phyloP scores from a whole-genome alignment of 495 filamentous ascomycete genomes.

The Daldinia concentrica region DNA sequence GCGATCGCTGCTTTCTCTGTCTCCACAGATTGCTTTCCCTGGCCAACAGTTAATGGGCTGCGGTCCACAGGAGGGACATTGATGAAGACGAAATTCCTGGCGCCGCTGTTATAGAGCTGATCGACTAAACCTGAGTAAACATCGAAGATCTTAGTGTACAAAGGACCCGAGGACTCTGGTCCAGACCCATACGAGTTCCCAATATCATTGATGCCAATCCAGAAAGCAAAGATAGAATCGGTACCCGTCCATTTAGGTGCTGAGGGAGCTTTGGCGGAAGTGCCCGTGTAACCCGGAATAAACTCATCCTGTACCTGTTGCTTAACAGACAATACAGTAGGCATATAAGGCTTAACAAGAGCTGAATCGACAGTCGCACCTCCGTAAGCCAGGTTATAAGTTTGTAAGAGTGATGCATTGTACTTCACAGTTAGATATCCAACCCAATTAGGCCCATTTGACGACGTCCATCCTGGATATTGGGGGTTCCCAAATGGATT shows the following conservation, averaged over 20 bases:
- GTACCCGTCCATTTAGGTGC: slow-evolving; percentile 67
- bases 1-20: slow-evolving; percentile 50
- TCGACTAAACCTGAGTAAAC: slow-evolving; percentile 65
- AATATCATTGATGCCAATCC: slow-evolving; percentile 85
- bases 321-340: slow-evolving; percentile 65
- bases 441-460: slow-evolving; percentile 74
- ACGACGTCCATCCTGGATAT: slow-evolving; percentile 67
- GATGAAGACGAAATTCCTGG: slow-evolving; percentile 78
- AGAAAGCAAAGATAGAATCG: slow-evolving; percentile 72
- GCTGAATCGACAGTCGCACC: slow-evolving; percentile 73
- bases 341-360: slow-evolving; percentile 61
- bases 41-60: slow-evolving; percentile 61
- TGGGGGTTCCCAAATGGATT: slow-evolving; percentile 83
- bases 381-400: slow-evolving; percentile 75
- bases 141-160: slow-evolving; percentile 65
- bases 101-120: slow-evolving; percentile 69
- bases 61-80: slow-evolving; percentile 79
- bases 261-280: slow-evolving; percentile 42
- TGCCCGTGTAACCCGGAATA: slow-evolving; percentile 57
- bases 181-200: slow-evolving; percentile 68
- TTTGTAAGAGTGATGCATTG: slow-evolving; percentile 67
- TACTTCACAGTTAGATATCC: slow-evolving; percentile 69
- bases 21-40: slow-evolving; percentile 38
- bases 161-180: slow-evolving; percentile 41
- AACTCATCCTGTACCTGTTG: slow-evolving; percentile 64